Base-by-base conservation (phyloP, 2,329 filamentous ascomycete species). In the Ceratocystiopsis sp. region DNA sequence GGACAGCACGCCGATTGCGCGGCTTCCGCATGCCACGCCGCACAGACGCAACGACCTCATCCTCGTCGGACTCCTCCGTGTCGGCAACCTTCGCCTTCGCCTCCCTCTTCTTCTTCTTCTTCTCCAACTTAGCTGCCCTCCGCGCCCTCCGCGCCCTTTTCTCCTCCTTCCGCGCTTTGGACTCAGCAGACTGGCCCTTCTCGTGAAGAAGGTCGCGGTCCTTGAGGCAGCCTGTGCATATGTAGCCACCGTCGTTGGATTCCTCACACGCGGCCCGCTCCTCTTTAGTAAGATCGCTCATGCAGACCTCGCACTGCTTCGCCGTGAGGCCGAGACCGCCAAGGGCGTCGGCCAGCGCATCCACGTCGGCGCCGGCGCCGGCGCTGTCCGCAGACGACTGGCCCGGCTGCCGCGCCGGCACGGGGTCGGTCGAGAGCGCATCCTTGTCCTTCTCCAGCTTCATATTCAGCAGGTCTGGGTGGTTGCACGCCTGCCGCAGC, bases 401-500 rank as follows among this genome's bases (percentile, higher is more conserved):
- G 40, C 69, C 67, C 34, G 69, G 64, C 49, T 69, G 67, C 11
- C 60, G 61, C 3, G 64, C 54, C 33, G 62, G 37, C 17, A 40
- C 67, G 7, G 65, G 63, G 47, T 74, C 81, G 1, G 77, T 80
- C 1, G 77, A 71, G 44, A 94, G 63, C 3, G 84, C 84, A 54
- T 96, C 91, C 53, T 80, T 85, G 57, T 98, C 91, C 50, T 84
- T 84, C 44, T 80, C 80, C 45, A 95, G 68, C 55, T 93, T 89
- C 49, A 79, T 80, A 50, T 84, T 84, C 13, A 94, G 80, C 38
- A 98, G 68, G 50, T 85, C 80, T 0, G 87, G 86, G 57, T 98
- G 91, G 55, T 98, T 94, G 60, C 91, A 98, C 17, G 86, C 84
- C 59, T 98, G 91, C 46, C 91, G 74, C 47, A 98, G 67, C 35